Evolutionary conservation across 1,284 basidiomycete species (phyloP), one percentile per base, ranked within the genome.

Genomic region (Trichosporon sp.): DNA sequence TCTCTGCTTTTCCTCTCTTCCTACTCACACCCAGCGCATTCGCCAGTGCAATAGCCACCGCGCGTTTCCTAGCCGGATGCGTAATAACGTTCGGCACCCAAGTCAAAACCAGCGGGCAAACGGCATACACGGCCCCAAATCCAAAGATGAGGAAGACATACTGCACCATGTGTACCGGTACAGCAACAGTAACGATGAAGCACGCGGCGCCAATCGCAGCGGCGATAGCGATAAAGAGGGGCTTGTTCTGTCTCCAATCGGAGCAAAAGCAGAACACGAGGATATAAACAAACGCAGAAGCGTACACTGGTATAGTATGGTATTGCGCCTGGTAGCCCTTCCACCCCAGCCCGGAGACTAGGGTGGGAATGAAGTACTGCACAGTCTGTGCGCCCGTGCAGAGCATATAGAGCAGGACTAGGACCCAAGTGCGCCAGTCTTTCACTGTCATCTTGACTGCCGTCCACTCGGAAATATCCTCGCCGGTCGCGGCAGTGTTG

Each of bases 251-350:
- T 37, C 67, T 65, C 58, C 74, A 69, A 70, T 83, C 83, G n/a
- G 81, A 78, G 1, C 73, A 68, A 68, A 80, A 80, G 69, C 80
- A 80, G 70, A 82, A 80, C 10, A 57, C 64, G 27, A 83, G 65
- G 69, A 82, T 82, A 68, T 69, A 77, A 34, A 75, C 73, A 40
- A 78, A 73, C 11, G 77, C 77, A 19, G 58, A 68, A 16, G 75
- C 80, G 69, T 82, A 82, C 46, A 82, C 73, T 10, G 82, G 81
- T 65, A 82, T 82, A n/a, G 81, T 83, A 77, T 82, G 81, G 73
- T 79, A 83, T 69, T 83, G 82, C 36, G 77, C 75, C 19, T 60
- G 66, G 70, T 74, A 77, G 13, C 81, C 81, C 14, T 34, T 73
- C 71, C 80, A 66, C 40, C 65, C 65, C 14, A 66, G 71, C 56